Base-by-base conservation (phyloP, 768 basidiomycete genomes). In the Pleurotus tuoliensis region DNA sequence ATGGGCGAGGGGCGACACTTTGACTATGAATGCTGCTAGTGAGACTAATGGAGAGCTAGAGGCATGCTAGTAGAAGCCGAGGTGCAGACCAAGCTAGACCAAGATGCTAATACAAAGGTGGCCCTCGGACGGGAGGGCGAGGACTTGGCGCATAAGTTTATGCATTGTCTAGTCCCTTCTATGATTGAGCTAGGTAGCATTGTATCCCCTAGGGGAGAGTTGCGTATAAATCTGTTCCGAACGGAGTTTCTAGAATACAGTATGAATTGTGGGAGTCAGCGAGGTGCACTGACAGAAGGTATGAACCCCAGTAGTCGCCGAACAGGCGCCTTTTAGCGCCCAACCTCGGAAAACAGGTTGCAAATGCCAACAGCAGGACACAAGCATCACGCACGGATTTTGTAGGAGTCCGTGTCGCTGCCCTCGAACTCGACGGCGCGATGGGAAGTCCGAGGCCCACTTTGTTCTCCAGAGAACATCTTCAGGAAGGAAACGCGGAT, bases 31-130 rank as follows among this genome's bases (percentile, higher is more conserved):
- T 12, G 49, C 13, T 51, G 15, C 30, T 13, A 24, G 18, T 13
- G 39, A 15, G 24, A 34, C 48, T 20, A 41, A 53, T 53, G 39
- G 51, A 53, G n/a, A n/a, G 41, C 51, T 53, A 53, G 51, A 22
- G 51, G 39, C 51, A 15, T 53, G 38, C 51, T 53, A 38, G 51
- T 39, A 53, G 51, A 53, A 53, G 51, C 51, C 34, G 48, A 50
- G 37, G 15, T 34, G 27, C 37, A 50, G 48, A 24, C 37, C 39
- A 20, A 53, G 11, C n/a, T 39, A 50, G 48, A 24, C 37, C 39
- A 20, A 53, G 18, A 25, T 39, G 39, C 39, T 47, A 53, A 40
- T 40, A 39, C 39, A 40, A 9, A 22, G n/a, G 22, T 18, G 8
- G 25, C 39, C 51, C 51, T 39, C 51, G 51, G 51, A 53, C 24